Evolutionary conservation across 208 protist genomes (phyloP).

Genomic region (Leptomonas seymouri): DNA sequence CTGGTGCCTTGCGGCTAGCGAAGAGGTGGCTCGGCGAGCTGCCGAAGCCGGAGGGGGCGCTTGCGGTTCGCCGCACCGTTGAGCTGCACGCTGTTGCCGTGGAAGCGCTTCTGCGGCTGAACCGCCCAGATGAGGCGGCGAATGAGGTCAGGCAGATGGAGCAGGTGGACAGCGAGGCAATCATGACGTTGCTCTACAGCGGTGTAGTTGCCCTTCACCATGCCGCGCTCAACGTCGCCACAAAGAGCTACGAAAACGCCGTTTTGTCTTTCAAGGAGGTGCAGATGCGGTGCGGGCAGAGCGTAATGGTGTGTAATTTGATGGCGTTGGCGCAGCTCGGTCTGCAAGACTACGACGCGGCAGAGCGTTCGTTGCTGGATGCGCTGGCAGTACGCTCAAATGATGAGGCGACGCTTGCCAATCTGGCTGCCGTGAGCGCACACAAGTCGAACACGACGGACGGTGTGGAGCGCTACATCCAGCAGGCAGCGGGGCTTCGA

Average conservation of each 20-base stretch:
- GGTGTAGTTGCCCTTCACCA: constrained; percentile 70
- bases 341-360: constrained; percentile 59
- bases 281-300: constrained; percentile 67
- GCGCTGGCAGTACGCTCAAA: constrained; percentile 65
- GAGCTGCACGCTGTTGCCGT: constrained; percentile 70
- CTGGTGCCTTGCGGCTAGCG: constrained; percentile 55
- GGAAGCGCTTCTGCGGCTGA: constrained; percentile 71
- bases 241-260: constrained; percentile 44
- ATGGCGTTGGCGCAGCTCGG: constrained; percentile 77
- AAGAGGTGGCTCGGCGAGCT: constrained; percentile 63
- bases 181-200: constrained; percentile 67
- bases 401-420: constrained; percentile 79
- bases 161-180: constrained; percentile 80
- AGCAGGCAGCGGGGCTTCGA: constrained; percentile 41
- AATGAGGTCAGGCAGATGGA: constrained; percentile 80
- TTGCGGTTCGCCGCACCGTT: constrained; percentile 35
- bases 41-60: constrained; percentile 28
- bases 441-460: constrained; percentile 61
- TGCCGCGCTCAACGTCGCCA: constrained; percentile 36
- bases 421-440: constrained; percentile 67
- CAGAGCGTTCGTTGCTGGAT: constrained; percentile 76
- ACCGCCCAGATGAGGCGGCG: constrained; percentile 75
- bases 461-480: constrained; percentile 56
- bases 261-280: constrained; percentile 81
- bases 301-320: constrained; percentile 75